Evolutionary conservation across 2,329 filamentous ascomycete species (phyloP).

Genomic region (Cytospora piceae): DNA sequence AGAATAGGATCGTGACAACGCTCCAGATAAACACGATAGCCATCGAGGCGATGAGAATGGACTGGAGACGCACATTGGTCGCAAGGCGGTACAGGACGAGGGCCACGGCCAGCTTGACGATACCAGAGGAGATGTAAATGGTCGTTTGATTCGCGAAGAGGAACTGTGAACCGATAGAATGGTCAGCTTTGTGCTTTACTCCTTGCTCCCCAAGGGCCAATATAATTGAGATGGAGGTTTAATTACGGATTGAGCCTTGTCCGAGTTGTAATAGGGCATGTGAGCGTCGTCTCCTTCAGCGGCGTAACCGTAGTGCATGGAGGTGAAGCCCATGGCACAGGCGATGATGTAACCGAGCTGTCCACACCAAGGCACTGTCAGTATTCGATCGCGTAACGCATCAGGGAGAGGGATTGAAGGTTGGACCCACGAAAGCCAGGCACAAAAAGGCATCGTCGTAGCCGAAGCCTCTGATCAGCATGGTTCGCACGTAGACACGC

Average conservation of each 20-base stretch:
- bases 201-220: background rate
- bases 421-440: conserved; percentile 36
- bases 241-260: conserved; percentile 8
- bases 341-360: conserved; percentile 37
- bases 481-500: conserved; percentile 39
- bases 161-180: conserved; percentile 35
- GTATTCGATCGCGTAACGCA: background rate
- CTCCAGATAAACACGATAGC: conserved; percentile 20
- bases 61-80: conserved; percentile 33
- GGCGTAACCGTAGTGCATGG: conserved; percentile 40
- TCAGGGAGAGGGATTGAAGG: background rate
- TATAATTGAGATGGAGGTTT: accelerated
- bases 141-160: conserved; percentile 38
- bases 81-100: conserved; percentile 40
- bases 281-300: conserved; percentile 30
- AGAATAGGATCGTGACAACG: conserved; percentile 35
- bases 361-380: conserved; percentile 5
- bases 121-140: conserved; percentile 39
- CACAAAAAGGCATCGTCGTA: conserved; percentile 38
- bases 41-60: conserved; percentile 34
- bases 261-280: conserved; percentile 35
- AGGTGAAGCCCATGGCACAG: conserved; percentile 37
- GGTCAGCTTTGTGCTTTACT: conserved; percentile 16
- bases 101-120: conserved; percentile 41
- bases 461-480: conserved; percentile 38